Percentiles rank a stretch among this genome's conserved stretches.
These are phyloP conservation scores for Rhodosporidiobolus sp. DNA, from an alignment of 768 basidiomycete genomes.

Conservation along the genomic window DNA sequence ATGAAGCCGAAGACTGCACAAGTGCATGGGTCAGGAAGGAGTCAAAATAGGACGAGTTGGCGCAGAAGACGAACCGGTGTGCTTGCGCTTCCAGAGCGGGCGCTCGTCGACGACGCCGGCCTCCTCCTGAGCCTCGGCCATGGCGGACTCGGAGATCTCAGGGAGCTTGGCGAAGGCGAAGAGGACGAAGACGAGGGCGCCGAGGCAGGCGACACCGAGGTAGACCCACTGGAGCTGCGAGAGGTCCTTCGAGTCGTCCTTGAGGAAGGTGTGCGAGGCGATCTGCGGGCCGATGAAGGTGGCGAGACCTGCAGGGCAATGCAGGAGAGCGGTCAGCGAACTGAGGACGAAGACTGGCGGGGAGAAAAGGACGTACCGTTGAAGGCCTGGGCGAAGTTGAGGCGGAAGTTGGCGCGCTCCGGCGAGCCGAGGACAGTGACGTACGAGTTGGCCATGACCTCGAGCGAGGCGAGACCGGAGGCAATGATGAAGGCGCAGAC, in stretches of 20 bases:
- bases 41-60: background rate
- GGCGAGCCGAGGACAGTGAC: conserved; percentile 59
- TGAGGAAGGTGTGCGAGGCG: conserved; percentile 71
- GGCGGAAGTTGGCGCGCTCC: conserved; percentile 67
- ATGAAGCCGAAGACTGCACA: conserved; percentile 40
- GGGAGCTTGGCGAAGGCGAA: conserved; percentile 43
- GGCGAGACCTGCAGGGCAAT: conserved; percentile 72
- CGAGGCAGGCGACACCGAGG: conserved; percentile 42
- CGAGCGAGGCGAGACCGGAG: conserved; percentile 61
- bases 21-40: too few relatives aligned
- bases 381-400: conserved; percentile 77
- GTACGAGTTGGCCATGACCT: conserved; percentile 47
- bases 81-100: conserved; percentile 36
- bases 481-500: conserved; percentile 53
- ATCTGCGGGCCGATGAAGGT: conserved; percentile 69
- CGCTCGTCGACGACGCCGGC: conserved; percentile 33
- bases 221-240: conserved; percentile 1
- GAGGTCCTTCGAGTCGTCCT: conserved; percentile 8
- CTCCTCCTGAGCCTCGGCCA: conserved; percentile 24
- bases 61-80: conserved; percentile 9
- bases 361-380: conserved; percentile 47
- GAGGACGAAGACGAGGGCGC: conserved; percentile 39
- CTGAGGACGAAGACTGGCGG: conserved; percentile 63
- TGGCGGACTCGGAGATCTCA: conserved; percentile 43
- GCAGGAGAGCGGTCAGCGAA: conserved; percentile 72